phyloP scores from a whole-genome alignment of 2,329 filamentous ascomycete species.

The Xylariaceae sp. region DNA sequence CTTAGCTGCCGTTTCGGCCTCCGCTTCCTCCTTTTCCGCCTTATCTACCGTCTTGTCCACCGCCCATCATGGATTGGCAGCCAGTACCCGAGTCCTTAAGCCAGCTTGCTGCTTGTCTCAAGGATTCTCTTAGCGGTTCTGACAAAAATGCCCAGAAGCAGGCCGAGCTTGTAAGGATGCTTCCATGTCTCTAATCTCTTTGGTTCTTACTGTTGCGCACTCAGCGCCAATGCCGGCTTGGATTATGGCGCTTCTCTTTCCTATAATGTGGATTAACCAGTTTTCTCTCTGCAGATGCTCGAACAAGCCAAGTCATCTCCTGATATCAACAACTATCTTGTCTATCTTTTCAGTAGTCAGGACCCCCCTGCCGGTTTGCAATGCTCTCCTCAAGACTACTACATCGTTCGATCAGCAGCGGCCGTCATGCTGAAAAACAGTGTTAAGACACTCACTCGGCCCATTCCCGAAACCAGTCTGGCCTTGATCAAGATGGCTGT shows the following conservation, averaged over 20 bases:
- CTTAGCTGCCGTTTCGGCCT: not conserved
- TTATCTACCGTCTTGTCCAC: constrained; percentile 12
- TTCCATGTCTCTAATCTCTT: constrained; percentile 10
- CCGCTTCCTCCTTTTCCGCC: not conserved
- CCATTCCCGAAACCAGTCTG: constrained; percentile 68
- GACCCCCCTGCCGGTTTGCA: constrained; percentile 56
- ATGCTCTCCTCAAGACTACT: constrained; percentile 57
- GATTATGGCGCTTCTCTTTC: not conserved
- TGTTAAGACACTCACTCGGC: constrained; percentile 68
- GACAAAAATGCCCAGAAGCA: constrained; percentile 78
- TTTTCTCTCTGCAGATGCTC: constrained; percentile 65
- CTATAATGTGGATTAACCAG: constrained; percentile 21
- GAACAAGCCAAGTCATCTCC: constrained; percentile 80
- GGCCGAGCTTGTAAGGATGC: constrained; percentile 68
- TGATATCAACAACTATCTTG: constrained; percentile 96
- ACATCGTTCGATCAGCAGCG: constrained; percentile 76
- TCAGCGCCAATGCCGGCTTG: constrained; percentile 21
- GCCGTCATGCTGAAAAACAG: constrained; percentile 97
- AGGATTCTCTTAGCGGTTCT: constrained; percentile 83
- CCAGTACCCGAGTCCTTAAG: constrained; percentile 79
- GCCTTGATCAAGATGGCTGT: constrained; percentile 74
- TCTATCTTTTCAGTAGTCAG: constrained; percentile 76
- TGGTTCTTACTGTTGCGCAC: not conserved
- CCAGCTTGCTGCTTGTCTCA: constrained; percentile 84
- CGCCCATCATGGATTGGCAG: constrained; percentile 77